A percentile compares a stretch with the other conserved stretches of the same genome.
Conservation (phyloP, 2,329 filamentous ascomycete species). For the Phoma herbarum region DNA sequence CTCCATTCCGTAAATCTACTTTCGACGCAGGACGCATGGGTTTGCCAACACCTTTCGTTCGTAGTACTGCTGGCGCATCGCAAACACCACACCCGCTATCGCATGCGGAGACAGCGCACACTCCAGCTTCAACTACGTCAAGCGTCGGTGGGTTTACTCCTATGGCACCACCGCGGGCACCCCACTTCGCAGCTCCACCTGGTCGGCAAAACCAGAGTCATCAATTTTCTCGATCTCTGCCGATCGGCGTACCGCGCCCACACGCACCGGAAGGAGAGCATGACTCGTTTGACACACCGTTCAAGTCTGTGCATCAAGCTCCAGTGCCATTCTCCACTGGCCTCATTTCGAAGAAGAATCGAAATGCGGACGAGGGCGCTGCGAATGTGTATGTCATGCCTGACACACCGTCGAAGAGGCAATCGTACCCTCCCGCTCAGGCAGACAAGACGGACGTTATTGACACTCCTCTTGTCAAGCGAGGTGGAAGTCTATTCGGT, state of each 20-base stretch:
- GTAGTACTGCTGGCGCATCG: slow-evolving; percentile 32
- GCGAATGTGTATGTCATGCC: slow-evolving; percentile 73
- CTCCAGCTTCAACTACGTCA: slow-evolving; percentile 84
- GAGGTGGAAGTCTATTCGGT: slow-evolving; percentile 62
- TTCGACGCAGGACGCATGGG: slow-evolving; percentile 44
- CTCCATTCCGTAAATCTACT: slow-evolving; percentile 53
- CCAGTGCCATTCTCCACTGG: slow-evolving; percentile 85
- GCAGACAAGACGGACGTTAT: slow-evolving; percentile 44
- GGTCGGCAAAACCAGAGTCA: slow-evolving; percentile 31
- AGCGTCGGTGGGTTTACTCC: slow-evolving; percentile 71
- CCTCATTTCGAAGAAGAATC: slow-evolving; percentile 92
- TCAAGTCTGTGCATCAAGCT: slow-evolving; percentile 75
- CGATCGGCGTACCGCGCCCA: slow-evolving; percentile 69
- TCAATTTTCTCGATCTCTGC: slow-evolving; percentile 77
- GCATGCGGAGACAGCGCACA: slow-evolving; percentile 83
- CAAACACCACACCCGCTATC: slow-evolving; percentile 78
- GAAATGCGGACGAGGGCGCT: slow-evolving; percentile 70
- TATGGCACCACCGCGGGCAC: slow-evolving; percentile 53
- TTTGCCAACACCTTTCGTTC: slow-evolving; percentile 32
- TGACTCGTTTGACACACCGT: slow-evolving; percentile 76
- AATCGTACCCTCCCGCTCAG: slow-evolving; percentile 72
- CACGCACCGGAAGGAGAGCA: slow-evolving; percentile 57
- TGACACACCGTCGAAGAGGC: slow-evolving; percentile 95
- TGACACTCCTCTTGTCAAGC: slow-evolving; percentile 54
- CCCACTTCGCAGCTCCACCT: slow-evolving; percentile 33